Evolutionary conservation across 2,329 filamentous ascomycete species (phyloP), one percentile per base, ranked within the genome.

Genomic region (Dothistroma pini): DNA sequence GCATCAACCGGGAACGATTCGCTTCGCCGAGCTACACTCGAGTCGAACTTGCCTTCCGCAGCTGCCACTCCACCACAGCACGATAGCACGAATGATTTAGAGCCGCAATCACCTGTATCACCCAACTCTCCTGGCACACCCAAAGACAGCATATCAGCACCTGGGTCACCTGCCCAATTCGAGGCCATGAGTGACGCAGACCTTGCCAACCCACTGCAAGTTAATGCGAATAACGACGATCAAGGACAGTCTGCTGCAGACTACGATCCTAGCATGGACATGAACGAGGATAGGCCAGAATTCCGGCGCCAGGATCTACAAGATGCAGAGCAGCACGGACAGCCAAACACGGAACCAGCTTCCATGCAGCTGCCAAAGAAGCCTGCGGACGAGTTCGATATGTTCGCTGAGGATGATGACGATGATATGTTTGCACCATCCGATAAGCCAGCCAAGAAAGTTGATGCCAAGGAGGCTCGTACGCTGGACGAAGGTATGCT

Each of bases 231-330:
- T 63, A 54, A 74, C 66, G 75, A 76, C 64, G 84, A 86, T 51
- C 88, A 95, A 69, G 91, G 89, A 7, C 89, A 90, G 6, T 96
- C 92, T n/a, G 93, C 93, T 51, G 92, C 91, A 61, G 91, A 96
- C 75, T 96, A 96, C 73, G 91, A 96, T 71, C 93, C 93, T 1
- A 95, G 88, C 1, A 81, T 87, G 67, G 93, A 97, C 72, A 95
- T 93, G 89, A 83, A 89, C 73, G 90, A 96, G 74, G 92, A 96
- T 68, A 58, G 70, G 29, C 70, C 71, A 19, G 68, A 73, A 48
- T 68, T 69, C 57, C 72, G 70, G 63, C 65, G 63, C 8, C 62
- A 61, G 11, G 66, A 59, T 29, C 32, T 66, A 10, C 58, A 70
- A 25, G 60, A 80, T 54, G 29, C 56, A 31, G 54, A 48, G 16